Conservation (phyloP, 2,329 filamentous ascomycete genomes). For the Aureobasidium sp. region DNA sequence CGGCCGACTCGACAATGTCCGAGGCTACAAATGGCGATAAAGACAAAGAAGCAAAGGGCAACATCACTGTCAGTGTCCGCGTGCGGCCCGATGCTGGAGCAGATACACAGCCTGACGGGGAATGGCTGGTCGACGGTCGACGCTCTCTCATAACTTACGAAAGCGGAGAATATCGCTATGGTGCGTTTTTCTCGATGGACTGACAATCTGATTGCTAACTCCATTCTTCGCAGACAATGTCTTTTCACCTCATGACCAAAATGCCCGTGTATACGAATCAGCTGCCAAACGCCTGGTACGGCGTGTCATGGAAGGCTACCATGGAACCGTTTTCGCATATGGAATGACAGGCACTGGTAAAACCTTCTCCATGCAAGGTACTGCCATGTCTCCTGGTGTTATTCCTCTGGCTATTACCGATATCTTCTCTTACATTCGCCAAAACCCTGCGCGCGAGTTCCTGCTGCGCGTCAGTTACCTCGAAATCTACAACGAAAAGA, state of each 20-base stretch:
- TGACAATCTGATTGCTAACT: not conserved
- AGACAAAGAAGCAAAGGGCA: slow-evolving; percentile 73
- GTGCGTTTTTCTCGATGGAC: slow-evolving; percentile 44
- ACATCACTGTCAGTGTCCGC: slow-evolving; percentile 90
- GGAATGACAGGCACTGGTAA: slow-evolving; percentile 99
- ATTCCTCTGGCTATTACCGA: slow-evolving; percentile 97
- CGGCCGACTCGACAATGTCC: slow-evolving; percentile 52
- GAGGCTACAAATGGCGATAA: slow-evolving; percentile 20
- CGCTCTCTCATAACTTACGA: slow-evolving; percentile 80
- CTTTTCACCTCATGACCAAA: slow-evolving; percentile 89
- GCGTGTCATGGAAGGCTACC: slow-evolving; percentile 97
- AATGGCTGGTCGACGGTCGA: slow-evolving; percentile 88
- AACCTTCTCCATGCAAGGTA: slow-evolving; percentile 99
- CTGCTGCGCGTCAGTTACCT: slow-evolving; percentile 92
- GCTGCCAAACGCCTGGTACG: slow-evolving; percentile 89
- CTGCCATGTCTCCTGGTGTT: slow-evolving; percentile 87
- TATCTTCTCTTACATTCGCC: slow-evolving; percentile 97
- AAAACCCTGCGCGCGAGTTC: slow-evolving; percentile 92
- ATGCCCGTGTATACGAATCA: slow-evolving; percentile 89
- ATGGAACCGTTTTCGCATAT: slow-evolving; percentile 96
- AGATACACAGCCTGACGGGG: slow-evolving; percentile 60
- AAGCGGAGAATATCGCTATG: slow-evolving; percentile 86
- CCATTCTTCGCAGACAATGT: slow-evolving; percentile 68
- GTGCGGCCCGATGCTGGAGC: slow-evolving; percentile 73
- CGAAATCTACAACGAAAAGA: slow-evolving; percentile 98